These are phyloP conservation scores for Corynascus novoguineensis DNA, from an alignment of 495 filamentous ascomycete species.

Conservation along the genomic window DNA sequence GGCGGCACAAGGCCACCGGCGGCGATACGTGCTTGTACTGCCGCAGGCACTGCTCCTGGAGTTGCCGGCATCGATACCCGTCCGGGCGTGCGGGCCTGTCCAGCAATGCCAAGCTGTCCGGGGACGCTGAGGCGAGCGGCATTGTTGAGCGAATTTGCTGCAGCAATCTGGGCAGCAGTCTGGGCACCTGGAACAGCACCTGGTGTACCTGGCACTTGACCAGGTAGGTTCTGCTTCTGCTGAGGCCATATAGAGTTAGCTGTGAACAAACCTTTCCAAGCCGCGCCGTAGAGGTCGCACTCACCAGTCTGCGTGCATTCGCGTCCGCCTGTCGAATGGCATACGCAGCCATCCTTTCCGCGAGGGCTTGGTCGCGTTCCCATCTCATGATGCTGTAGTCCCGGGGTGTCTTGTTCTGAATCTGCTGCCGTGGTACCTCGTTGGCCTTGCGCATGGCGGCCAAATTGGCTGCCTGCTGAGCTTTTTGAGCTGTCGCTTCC, in stretches of 20 bases:
- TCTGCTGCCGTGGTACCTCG: conserved; percentile 56
- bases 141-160: conserved; percentile 34
- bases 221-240: conserved; percentile 35
- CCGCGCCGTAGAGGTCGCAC: neutral
- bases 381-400: conserved; percentile 84
- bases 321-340: conserved; percentile 55
- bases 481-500: conserved; percentile 77
- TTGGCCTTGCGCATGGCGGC: conserved; percentile 67
- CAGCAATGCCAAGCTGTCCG: conserved; percentile 34
- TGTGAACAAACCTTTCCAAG: conserved; percentile 17
- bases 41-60: conserved; percentile 35
- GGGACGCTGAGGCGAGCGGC: conserved; percentile 34
- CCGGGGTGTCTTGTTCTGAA: conserved; percentile 60
- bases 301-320: conserved; percentile 47
- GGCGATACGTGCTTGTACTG: conserved; percentile 38
- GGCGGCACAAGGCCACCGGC: conserved; percentile 45
- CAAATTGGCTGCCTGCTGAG: conserved; percentile 67
- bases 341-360: conserved; percentile 66
- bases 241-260: conserved; percentile 27
- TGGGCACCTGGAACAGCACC: conserved; percentile 31
- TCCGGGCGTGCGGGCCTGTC: conserved; percentile 30
- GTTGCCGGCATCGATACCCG: conserved; percentile 40
- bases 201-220: conserved; percentile 39
- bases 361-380: conserved; percentile 72
- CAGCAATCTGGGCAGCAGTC: conserved; percentile 35